phyloP scores from a whole-genome alignment of 2,329 filamentous ascomycete species.

The Hymenoscyphus occultus region DNA sequence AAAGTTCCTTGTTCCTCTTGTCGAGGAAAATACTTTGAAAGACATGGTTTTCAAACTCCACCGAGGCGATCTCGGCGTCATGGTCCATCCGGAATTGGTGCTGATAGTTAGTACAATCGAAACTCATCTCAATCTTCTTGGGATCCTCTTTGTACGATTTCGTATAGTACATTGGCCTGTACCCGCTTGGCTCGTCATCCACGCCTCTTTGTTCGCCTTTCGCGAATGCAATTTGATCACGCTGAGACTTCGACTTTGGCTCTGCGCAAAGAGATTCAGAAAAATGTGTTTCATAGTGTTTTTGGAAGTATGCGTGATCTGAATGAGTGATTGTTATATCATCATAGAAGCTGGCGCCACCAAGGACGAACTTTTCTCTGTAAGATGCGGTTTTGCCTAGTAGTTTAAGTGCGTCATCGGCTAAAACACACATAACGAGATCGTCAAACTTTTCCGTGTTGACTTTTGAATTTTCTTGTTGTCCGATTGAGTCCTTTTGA shows the following conservation, averaged over 20 bases:
- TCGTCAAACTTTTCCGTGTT: constrained; percentile 59
- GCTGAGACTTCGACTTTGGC: constrained; percentile 42
- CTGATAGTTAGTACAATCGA: constrained; percentile 75
- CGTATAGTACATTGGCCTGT: constrained; percentile 64
- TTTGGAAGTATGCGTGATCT: constrained; percentile 62
- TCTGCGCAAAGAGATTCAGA: constrained; percentile 49
- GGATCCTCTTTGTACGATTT: constrained; percentile 55
- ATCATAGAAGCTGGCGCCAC: constrained; percentile 67
- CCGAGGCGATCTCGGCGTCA: constrained; percentile 28
- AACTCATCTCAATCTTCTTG: constrained; percentile 65
- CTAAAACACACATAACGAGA: constrained; percentile 62
- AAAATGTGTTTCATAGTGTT: constrained; percentile 64
- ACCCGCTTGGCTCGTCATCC: constrained; percentile 51
- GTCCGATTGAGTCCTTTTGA: constrained; percentile 45
- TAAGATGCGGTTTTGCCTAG: constrained; percentile 55
- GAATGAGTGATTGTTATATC: constrained; percentile 70
- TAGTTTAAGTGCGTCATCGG: constrained; percentile 62
- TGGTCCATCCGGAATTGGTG: constrained; percentile 57
- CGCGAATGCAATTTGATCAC: constrained; percentile 42
- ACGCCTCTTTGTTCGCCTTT: constrained; percentile 48
- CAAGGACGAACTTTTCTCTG: constrained; percentile 64
- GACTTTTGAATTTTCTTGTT: constrained; percentile 41
- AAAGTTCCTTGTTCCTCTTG: constrained; percentile 53
- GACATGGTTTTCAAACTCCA: constrained; percentile 52
- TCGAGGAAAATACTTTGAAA: constrained; percentile 70